These are phyloP conservation scores for Penicillium mononematosum DNA, from an alignment of 495 filamentous ascomycete genomes.

Conservation along the genomic window DNA sequence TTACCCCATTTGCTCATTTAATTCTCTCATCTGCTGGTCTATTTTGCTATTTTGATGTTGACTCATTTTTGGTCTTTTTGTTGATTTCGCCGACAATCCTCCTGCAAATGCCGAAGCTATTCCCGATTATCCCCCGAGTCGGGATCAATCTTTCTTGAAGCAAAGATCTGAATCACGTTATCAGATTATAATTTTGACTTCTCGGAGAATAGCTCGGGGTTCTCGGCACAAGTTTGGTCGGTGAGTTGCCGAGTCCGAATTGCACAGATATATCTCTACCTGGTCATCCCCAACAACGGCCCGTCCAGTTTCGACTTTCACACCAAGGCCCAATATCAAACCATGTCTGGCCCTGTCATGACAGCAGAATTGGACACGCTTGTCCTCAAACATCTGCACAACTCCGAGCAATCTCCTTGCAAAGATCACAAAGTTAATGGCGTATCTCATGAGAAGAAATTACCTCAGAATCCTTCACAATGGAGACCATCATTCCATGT, in stretches of 20 bases:
- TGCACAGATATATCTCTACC: not conserved
- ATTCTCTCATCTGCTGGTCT: no score
- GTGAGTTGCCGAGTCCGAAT: not conserved
- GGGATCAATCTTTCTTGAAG: no score
- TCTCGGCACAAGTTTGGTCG: not conserved
- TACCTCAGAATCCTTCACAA: conserved; percentile 11
- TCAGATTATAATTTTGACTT: not conserved
- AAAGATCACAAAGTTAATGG: not conserved
- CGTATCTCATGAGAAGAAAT: not conserved
- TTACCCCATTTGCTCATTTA: no score
- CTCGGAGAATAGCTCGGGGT: not conserved
- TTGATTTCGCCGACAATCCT: conserved; percentile 28
- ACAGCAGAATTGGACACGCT: not conserved
- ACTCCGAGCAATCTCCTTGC: not conserved
- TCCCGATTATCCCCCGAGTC: conserved; percentile 20
- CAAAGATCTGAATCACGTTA: not conserved
- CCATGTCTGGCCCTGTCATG: not conserved
- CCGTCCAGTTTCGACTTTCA: not conserved
- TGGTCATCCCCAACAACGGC: not conserved
- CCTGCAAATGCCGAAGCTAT: conserved; percentile 18
- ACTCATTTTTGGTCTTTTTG: not conserved
- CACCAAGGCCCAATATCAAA: not conserved
- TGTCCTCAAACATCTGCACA: not conserved
- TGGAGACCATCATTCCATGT: conserved; percentile 55
- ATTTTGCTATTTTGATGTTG: no score